A percentile compares a stretch with the other conserved stretches of the same genome.
Evolutionary conservation across 2,329 filamentous ascomycete genomes (phyloP).

Genomic region (Xylariaceae sp.): DNA sequence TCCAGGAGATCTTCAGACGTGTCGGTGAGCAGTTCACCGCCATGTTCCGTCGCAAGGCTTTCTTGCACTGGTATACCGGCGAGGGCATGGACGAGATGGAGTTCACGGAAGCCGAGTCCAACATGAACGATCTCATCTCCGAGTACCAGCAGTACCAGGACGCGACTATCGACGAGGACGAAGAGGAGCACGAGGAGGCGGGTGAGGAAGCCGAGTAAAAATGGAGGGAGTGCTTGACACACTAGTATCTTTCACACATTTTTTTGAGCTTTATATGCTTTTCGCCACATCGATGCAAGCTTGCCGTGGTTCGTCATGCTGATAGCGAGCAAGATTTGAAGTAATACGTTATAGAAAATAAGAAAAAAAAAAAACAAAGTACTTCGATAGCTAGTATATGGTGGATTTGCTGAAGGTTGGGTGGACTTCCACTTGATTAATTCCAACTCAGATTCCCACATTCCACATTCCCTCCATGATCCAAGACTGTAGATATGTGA

Average conservation of each 20-base stretch:
- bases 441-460: neutral
- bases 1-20: slow-evolving; percentile 99
- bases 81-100: slow-evolving; percentile 99
- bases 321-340: neutral
- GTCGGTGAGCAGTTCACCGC: slow-evolving; percentile 98
- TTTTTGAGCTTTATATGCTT: neutral
- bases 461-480: no score
- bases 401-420: no score
- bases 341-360: neutral
- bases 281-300: neutral
- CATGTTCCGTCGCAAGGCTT: slow-evolving; percentile 99
- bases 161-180: slow-evolving; percentile 90
- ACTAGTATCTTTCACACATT: neutral
- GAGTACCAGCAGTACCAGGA: slow-evolving; percentile 99
- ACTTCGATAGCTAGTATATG: neutral
- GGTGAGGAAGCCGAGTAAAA: neutral
- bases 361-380: neutral
- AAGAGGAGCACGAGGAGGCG: slow-evolving; percentile 84
- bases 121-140: slow-evolving; percentile 99
- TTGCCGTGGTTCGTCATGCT: neutral
- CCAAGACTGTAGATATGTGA: no score
- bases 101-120: slow-evolving; percentile 99
- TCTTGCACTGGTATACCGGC: slow-evolving; percentile 99
- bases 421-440: neutral
- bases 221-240: neutral